A percentile compares a stretch with the other conserved stretches of the same genome.
phyloP scores from a whole-genome alignment of 2,329 filamentous ascomycete species.

The Aspergillus versicolor region DNA sequence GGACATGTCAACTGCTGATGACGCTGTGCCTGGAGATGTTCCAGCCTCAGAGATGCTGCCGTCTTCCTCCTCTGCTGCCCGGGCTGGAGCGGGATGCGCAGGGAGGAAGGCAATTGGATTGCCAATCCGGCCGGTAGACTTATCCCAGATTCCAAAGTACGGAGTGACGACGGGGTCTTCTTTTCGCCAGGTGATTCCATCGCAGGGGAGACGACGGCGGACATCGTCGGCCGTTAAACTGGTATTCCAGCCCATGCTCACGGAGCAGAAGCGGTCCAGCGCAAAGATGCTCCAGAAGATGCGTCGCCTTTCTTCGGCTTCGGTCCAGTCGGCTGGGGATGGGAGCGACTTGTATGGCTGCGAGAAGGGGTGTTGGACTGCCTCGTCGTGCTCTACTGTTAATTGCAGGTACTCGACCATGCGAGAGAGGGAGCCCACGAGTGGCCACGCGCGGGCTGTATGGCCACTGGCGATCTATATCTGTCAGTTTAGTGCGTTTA shows the following conservation, averaged over 20 bases:
- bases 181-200: constrained; percentile 45
- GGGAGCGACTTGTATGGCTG: constrained; percentile 30
- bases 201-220: constrained; percentile 39
- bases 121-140: constrained; percentile 39
- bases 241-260: constrained; percentile 40
- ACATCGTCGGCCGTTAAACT: constrained; percentile 40
- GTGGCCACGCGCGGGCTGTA: constrained; percentile 35
- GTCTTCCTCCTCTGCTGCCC: background rate
- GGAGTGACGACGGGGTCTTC: constrained; percentile 42
- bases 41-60: background rate
- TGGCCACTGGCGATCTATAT: constrained; percentile 32
- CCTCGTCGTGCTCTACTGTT: constrained; percentile 33
- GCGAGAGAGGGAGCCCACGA: constrained; percentile 38
- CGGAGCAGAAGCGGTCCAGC: constrained; percentile 37
- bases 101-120: constrained; percentile 43
- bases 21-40: constrained; percentile 5
- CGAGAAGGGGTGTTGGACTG: constrained; percentile 22
- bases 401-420: constrained; percentile 41
- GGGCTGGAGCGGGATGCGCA: constrained; percentile 12
- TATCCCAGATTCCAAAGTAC: constrained; percentile 49
- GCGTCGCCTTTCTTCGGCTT: constrained; percentile 40
- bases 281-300: constrained; percentile 46
- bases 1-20: constrained; percentile 34
- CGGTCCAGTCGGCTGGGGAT: constrained; percentile 33
- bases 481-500: background rate